These are phyloP conservation scores for Brassica balearica DNA, from an alignment of 441 rosid species.

Conservation along the genomic window DNA sequence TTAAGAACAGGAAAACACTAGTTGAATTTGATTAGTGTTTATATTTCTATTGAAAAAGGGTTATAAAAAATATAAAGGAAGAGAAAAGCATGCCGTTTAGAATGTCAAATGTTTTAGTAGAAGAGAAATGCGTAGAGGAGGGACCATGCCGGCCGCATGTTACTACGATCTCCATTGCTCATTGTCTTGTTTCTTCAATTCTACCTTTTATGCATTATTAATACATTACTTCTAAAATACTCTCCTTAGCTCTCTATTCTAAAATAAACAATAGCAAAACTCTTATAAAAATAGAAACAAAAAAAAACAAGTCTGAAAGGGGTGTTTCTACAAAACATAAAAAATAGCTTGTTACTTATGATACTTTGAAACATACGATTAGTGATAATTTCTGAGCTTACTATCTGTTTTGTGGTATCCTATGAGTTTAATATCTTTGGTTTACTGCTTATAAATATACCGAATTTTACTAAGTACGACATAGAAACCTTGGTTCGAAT, in stretches of 20 bases:
- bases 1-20: not conserved
- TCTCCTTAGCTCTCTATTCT: not conserved
- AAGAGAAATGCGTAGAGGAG: conserved; percentile 25
- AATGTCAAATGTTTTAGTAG: conserved; percentile 20
- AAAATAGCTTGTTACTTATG: not conserved
- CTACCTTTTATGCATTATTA: not conserved
- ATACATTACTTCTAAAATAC: not conserved
- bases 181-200: conserved; percentile 13
- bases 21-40: conserved; percentile 13
- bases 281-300: not conserved
- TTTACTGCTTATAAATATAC: not conserved
- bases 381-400: not conserved
- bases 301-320: not conserved
- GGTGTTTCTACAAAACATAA: not conserved
- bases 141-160: conserved; percentile 34
- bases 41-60: not conserved
- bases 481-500: too few relatives aligned
- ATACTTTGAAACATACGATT: conserved; percentile 4
- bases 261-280: not conserved
- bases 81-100: conserved; percentile 20
- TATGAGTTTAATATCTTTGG: not conserved
- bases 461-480: too few relatives aligned
- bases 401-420: not conserved
- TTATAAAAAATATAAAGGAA: not conserved
- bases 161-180: not conserved